Percentiles rank a stretch among this genome's conserved stretches.
Conservation (phyloP, 1,139 yeast species). For the Tardiomyces digboiensis region DNA sequence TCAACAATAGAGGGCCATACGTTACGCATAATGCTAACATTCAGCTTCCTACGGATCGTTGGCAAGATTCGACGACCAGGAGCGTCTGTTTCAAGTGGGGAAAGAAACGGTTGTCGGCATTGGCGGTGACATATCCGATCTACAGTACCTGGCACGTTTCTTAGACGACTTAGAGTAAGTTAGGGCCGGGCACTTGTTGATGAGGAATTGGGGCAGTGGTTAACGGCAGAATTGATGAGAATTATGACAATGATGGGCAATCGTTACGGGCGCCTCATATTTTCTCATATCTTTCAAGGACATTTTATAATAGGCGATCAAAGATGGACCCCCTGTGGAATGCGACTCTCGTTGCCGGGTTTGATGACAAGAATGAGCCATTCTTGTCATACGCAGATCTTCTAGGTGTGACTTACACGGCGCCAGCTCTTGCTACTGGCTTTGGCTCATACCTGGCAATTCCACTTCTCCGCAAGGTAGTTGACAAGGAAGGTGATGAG, state of each 20-base stretch:
- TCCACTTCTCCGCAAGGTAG: slow-evolving; percentile 80
- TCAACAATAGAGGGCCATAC: too few relatives aligned
- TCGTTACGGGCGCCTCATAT: slow-evolving; percentile 75
- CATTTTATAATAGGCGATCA: slow-evolving; percentile 79
- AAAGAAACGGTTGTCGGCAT: slow-evolving; percentile 82
- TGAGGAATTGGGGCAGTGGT: too few relatives aligned
- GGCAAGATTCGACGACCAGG: slow-evolving; percentile 75
- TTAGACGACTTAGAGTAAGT: slow-evolving; percentile 59
- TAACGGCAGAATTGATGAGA: slow-evolving; percentile 51
- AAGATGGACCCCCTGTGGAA: slow-evolving; percentile 98
- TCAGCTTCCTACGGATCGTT: slow-evolving; percentile 81
- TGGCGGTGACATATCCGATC: slow-evolving; percentile 92
- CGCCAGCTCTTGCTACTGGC: slow-evolving; percentile 93
- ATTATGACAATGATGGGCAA: slow-evolving; percentile 76
- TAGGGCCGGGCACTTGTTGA: too few relatives aligned
- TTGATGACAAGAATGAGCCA: slow-evolving; percentile 52
- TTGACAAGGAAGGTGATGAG: slow-evolving; percentile 70
- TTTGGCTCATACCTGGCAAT: slow-evolving; percentile 93
- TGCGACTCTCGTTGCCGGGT: slow-evolving; percentile 85
- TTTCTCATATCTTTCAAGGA: slow-evolving; percentile 77
- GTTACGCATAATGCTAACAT: too few relatives aligned
- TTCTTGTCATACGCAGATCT: slow-evolving; percentile 83
- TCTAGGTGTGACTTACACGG: slow-evolving; percentile 81
- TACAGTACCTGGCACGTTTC: slow-evolving; percentile 70
- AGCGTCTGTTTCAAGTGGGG: slow-evolving; percentile 80